These are phyloP conservation scores for Yamadazyma kanchanaburiensis DNA, from an alignment of 1,139 yeast genomes.

Conservation along the genomic window DNA sequence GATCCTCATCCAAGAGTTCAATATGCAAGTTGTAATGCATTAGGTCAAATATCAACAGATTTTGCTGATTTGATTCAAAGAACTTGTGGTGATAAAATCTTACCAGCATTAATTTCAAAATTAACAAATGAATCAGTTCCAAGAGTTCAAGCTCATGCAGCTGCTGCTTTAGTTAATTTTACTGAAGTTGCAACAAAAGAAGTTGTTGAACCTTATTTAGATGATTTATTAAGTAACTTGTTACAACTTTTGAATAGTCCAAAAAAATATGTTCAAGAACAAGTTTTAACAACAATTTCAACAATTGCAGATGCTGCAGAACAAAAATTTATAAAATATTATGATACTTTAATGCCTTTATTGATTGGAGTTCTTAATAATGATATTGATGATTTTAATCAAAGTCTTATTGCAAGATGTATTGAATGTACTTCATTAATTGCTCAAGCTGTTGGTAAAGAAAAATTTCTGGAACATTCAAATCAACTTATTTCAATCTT, in stretches of 20 bases:
- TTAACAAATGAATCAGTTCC: conserved; percentile 70
- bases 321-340: conserved; percentile 81
- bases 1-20: conserved; percentile 94
- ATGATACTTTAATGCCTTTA: conserved; percentile 92
- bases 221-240: conserved; percentile 69
- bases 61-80: conserved; percentile 87
- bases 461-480: conserved; percentile 76
- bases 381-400: conserved; percentile 76
- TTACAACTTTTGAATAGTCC: conserved; percentile 78
- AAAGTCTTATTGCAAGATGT: conserved; percentile 85
- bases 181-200: conserved; percentile 90
- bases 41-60: conserved; percentile 98
- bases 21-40: conserved; percentile 93
- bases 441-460: conserved; percentile 96
- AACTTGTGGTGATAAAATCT: conserved; percentile 70
- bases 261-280: conserved; percentile 93
- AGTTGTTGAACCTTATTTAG: conserved; percentile 85
- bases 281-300: conserved; percentile 93
- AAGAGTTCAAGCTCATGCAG: conserved; percentile 96
- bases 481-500: conserved; percentile 67
- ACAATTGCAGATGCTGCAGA: conserved; percentile 99
- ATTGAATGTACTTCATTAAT: conserved; percentile 93
- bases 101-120: conserved; percentile 86
- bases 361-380: conserved; percentile 74
- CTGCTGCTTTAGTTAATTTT: conserved; percentile 95